phyloP scores from a whole-genome alignment of 169 alveolate species.

The Pseudocohnilembus persalinus region DNA sequence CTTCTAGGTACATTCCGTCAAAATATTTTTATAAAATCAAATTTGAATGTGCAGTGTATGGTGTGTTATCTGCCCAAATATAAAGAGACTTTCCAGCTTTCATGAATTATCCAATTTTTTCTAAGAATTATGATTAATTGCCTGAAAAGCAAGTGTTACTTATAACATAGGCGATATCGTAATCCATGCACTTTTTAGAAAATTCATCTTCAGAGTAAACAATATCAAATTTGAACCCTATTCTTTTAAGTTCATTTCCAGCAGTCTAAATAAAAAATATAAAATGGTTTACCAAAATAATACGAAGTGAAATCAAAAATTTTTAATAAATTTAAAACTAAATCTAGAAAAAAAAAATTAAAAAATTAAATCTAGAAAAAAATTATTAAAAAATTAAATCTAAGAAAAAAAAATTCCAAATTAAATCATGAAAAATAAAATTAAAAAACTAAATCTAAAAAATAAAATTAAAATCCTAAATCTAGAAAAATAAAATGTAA shows the following conservation, averaged over 20 bases:
- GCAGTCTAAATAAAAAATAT: background rate
- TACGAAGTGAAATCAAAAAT: background rate
- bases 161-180: background rate
- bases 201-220: background rate
- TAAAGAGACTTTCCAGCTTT: background rate
- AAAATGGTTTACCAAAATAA: background rate
- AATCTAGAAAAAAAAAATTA: too few species aligned
- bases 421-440: too few species aligned
- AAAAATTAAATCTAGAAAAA: background rate
- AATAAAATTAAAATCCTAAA: too few species aligned
- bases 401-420: too few species aligned
- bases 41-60: constrained; percentile 1
- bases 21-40: background rate
- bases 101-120: background rate
- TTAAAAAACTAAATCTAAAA: too few species aligned
- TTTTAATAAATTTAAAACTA: background rate
- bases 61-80: constrained; percentile 1
- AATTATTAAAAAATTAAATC: too few species aligned
- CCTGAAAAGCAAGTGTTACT: background rate
- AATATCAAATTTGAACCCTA: background rate
- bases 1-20: background rate
- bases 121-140: background rate
- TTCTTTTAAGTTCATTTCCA: background rate
- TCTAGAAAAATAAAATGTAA: too few species aligned
- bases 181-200: background rate